These are phyloP conservation scores for Penicillium sp. DNA, from an alignment of 2,329 filamentous ascomycete genomes.

Conservation along the genomic window DNA sequence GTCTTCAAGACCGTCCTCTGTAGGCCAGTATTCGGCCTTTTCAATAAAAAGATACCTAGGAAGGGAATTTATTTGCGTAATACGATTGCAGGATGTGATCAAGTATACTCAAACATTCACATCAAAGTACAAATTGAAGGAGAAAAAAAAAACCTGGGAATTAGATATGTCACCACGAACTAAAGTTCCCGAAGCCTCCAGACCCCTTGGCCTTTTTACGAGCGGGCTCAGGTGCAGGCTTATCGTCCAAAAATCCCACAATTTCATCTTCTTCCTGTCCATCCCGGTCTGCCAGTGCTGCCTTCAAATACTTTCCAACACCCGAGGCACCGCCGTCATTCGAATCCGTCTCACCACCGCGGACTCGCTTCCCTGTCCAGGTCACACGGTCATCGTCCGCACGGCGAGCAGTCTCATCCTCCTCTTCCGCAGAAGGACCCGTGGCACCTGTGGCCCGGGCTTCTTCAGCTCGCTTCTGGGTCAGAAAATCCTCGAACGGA, in stretches of 20 bases:
- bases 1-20: conserved; percentile 13
- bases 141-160: neutral
- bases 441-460: conserved; percentile 44
- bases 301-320: conserved; percentile 80
- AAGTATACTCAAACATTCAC: neutral
- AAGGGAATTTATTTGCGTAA: too few relatives aligned
- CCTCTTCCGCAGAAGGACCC: conserved; percentile 17
- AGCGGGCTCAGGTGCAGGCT: conserved; percentile 64
- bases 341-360: conserved; percentile 62
- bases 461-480: conserved; percentile 66
- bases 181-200: conserved; percentile 91
- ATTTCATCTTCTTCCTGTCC: conserved; percentile 55
- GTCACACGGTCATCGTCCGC: conserved; percentile 84
- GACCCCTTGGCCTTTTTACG: conserved; percentile 73
- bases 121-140: neutral
- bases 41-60: conserved; percentile 15
- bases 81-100: neutral
- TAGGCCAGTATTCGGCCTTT: conserved; percentile 22
- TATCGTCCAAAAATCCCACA: conserved; percentile 60
- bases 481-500: conserved; percentile 90
- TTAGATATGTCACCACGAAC: conserved; percentile 67
- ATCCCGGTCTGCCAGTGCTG: conserved; percentile 45
- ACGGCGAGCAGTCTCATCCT: conserved; percentile 31
- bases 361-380: conserved; percentile 91
- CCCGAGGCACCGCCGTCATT: conserved; percentile 46